Conservation (phyloP, 2,329 filamentous ascomycete species). For the Blastomyces emzantsi region DNA sequence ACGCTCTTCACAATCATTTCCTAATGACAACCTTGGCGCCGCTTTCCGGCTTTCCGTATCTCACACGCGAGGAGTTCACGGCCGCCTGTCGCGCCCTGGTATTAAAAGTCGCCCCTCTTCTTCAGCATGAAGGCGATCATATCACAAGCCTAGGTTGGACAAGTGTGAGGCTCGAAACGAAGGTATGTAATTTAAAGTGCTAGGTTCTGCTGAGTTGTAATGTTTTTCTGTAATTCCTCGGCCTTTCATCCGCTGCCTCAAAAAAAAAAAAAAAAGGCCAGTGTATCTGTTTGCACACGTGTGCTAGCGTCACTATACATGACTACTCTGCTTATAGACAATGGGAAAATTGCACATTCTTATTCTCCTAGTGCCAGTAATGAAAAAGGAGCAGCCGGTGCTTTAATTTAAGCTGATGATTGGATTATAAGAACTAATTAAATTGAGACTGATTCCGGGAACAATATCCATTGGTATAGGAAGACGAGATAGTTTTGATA, state of each 20-base stretch:
- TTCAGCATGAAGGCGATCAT: neutral
- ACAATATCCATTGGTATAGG: neutral
- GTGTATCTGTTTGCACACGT: neutral
- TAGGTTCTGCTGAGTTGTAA: neutral
- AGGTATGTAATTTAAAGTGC: slow-evolving; percentile 2
- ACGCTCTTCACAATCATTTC: neutral
- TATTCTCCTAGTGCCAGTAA: neutral
- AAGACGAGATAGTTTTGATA: slow-evolving; percentile 7
- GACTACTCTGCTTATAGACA: neutral
- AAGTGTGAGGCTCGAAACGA: slow-evolving; percentile 5
- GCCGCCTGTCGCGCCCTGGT: slow-evolving; percentile 9
- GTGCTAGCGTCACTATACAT: neutral
- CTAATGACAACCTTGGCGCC: neutral
- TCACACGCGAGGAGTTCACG: slow-evolving; percentile 9
- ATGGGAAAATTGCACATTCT: neutral
- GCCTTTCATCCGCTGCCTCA: neutral
- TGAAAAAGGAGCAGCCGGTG: neutral
- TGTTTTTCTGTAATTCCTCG: neutral
- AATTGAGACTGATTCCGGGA: neutral
- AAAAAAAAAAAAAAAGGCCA: neutral
- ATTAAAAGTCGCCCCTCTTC: neutral
- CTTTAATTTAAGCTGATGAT: neutral
- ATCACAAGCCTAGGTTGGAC: slow-evolving; percentile 4
- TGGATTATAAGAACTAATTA: neutral
- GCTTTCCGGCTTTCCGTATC: slow-evolving; percentile 9